A percentile compares a stretch with the other conserved stretches of the same genome.
Conservation (phyloP, 352 stramenopile species). For the Phytopythium boreale region DNA sequence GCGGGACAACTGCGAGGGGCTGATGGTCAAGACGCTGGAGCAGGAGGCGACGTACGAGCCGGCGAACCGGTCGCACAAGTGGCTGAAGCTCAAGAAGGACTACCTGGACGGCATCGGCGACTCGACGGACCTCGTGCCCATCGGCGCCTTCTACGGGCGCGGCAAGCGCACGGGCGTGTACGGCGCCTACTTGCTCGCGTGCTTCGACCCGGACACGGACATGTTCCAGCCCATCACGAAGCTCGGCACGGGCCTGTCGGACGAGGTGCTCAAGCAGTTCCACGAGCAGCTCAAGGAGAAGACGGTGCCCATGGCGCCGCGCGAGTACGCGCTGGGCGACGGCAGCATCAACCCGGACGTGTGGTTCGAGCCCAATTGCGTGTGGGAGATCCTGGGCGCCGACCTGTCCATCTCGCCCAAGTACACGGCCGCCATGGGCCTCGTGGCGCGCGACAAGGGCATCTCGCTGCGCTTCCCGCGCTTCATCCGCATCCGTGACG, state of each 20-base stretch:
- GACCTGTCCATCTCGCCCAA: slow-evolving; percentile 98
- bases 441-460: slow-evolving; percentile 89
- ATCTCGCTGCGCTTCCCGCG: slow-evolving; percentile 99
- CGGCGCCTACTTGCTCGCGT: slow-evolving; percentile 98
- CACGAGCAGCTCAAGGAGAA: slow-evolving; percentile 81
- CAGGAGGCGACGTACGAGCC: slow-evolving; percentile 97
- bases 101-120: slow-evolving; percentile 98
- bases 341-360: slow-evolving; percentile 85
- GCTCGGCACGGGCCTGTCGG: slow-evolving; percentile 98
- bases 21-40: slow-evolving; percentile 99
- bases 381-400: slow-evolving; percentile 99
- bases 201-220: slow-evolving; percentile 96
- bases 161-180: slow-evolving; percentile 97
- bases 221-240: slow-evolving; percentile 99
- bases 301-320: slow-evolving; percentile 79
- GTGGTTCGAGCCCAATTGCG: slow-evolving; percentile 95
- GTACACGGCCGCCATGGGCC: slow-evolving; percentile 95
- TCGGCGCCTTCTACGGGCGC: slow-evolving; percentile 97
- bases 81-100: slow-evolving; percentile 99
- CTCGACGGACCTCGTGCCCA: slow-evolving; percentile 97
- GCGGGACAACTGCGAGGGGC: slow-evolving; percentile 92
- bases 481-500: slow-evolving; percentile 96
- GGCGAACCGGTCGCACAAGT: slow-evolving; percentile 97
- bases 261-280: slow-evolving; percentile 95
- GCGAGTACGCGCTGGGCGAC: slow-evolving; percentile 92